phyloP scores from a whole-genome alignment of 2,329 filamentous ascomycete species.

The Epicoccum nigrum region DNA sequence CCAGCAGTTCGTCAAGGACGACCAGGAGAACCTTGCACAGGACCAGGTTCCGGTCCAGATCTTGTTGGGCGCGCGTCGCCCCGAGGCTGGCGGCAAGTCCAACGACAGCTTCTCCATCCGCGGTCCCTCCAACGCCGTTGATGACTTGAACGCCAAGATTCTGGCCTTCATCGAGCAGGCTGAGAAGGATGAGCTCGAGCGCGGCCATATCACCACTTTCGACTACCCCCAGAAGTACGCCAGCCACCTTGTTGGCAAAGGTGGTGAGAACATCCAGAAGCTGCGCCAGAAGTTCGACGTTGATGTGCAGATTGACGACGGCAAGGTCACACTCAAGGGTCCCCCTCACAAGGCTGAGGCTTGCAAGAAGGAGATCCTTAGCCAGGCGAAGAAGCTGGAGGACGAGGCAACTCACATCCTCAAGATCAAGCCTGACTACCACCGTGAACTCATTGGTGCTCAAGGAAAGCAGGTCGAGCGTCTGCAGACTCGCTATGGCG shows the following conservation, averaged over 20 bases:
- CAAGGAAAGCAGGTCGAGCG: slow-evolving; percentile 88
- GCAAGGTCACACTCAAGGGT: slow-evolving; percentile 93
- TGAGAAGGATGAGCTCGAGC: slow-evolving; percentile 90
- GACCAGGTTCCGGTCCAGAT: slow-evolving; percentile 64
- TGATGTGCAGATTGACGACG: slow-evolving; percentile 87
- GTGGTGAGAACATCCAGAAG: slow-evolving; percentile 72
- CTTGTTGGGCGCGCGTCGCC: slow-evolving; percentile 53
- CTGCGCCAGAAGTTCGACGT: slow-evolving; percentile 73
- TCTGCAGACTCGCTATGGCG: slow-evolving; percentile 89
- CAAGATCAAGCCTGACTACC: slow-evolving; percentile 92
- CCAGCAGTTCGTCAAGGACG: slow-evolving; percentile 62
- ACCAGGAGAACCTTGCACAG: slow-evolving; percentile 58
- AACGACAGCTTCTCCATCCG: slow-evolving; percentile 69
- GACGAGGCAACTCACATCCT: slow-evolving; percentile 88
- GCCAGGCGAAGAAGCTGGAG: slow-evolving; percentile 80
- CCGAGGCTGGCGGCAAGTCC: slow-evolving; percentile 60
- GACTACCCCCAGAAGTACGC: slow-evolving; percentile 95
- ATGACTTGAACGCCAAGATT: slow-evolving; percentile 74
- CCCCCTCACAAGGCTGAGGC: slow-evolving; percentile 92
- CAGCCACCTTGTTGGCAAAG: slow-evolving; percentile 77
- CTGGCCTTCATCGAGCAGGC: slow-evolving; percentile 82
- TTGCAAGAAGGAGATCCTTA: slow-evolving; percentile 80
- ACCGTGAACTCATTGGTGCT: slow-evolving; percentile 89
- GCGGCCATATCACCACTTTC: slow-evolving; percentile 83
- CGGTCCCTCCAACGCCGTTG: slow-evolving; percentile 75